Evolutionary conservation across 257 asterid genomes (phyloP), one percentile per base, ranked within the genome.

Genomic region (Avicennia marina): DNA sequence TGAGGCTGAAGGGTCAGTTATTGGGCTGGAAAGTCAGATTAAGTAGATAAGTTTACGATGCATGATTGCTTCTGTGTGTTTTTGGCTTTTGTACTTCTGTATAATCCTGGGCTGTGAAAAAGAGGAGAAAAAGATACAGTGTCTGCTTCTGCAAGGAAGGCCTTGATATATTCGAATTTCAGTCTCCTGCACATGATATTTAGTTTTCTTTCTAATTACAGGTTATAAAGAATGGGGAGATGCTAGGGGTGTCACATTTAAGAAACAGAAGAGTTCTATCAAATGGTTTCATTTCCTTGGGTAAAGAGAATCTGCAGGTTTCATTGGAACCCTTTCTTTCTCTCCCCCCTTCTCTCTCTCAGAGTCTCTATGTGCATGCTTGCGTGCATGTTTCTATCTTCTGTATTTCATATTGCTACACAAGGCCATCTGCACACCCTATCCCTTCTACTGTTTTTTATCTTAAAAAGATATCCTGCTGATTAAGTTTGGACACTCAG

Each of bases 171-270:
- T 46, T 57, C 47, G 7, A 29, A 7, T 29, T 7, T 29, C 33
- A n/a, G n/a, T n/a, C n/a, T n/a, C n/a, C n/a, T n/a, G n/a, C n/a
- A n/a, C n/a, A n/a, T n/a, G n/a, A 31, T 22, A 54, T 55, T 44
- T 39, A 64, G 21, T 40, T 36, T 61, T 26, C 64, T 20, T 73
- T 43, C 4, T 31, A 49, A 26, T 68, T 47, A 7, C 75, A 93
- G 99, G 97, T 93, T 70, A 93, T 93, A 78, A 93, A 80, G 81
- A 93, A 93, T 1, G 99, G 99, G 60, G 99, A 93, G 80, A 93
- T 93, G 99, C 86, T 93, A 19, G 99, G 99, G 25, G 95, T 93
- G 48, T 89, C 99, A 18, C 99, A 93, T 83, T 63, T 93, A 73
- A 78, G 96, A 68, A 93, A 86, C 75, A 77, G 95, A 78, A 80